Evolutionary conservation across 192 early-diverging fungal species (phyloP), one percentile per base, ranked within the genome.

Genomic region (Powellomyces hirtus): DNA sequence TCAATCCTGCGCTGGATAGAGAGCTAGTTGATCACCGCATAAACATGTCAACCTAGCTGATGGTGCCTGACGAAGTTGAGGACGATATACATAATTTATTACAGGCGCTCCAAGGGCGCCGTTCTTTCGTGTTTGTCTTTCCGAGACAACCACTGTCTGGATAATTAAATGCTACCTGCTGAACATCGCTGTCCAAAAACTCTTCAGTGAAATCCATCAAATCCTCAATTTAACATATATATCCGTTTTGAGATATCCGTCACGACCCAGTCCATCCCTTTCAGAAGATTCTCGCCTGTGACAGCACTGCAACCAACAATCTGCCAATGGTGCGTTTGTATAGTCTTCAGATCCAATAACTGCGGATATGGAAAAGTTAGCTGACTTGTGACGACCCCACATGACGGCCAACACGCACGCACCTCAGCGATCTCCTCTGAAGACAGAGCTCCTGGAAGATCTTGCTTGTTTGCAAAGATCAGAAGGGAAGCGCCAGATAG

Each of bases 391-490:
- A 42, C 8, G 40, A 11, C 8, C 40, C 8, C 8, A 42, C 18
- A 42, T 18, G 40, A 42, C 10, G 40, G n/a, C n/a, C n/a, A 42
- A 42, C 33, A 5, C 18, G 2, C 24, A 27, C 60, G 35, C 71
- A 91, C 89, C 72, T 91, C 69, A 31, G 79, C 78, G 24, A 99
- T 89, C 37, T 95, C 84, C 29, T 84, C 74, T 31, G 81, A 79
- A 18, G 78, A 75, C 45, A 95, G 68, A 5, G 97, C 93, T 5
- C 91, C 89, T 1, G 88, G 83, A 18, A 99, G 82, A 79, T 99
- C 97, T 70, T 98, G 96, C 76, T 99, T 99, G 68, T 99, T 99
- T 14, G 95, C 96, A 81, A 96, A 93, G 4, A 99, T 91, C 56
- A 99, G 70, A 24, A 99, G 70, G 0, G 95, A 90, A 0, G 95